Percentiles rank a stretch among this genome's conserved stretches.
These are phyloP conservation scores for Auriscalpium orientale DNA, from an alignment of 768 basidiomycete species.

Conservation along the genomic window DNA sequence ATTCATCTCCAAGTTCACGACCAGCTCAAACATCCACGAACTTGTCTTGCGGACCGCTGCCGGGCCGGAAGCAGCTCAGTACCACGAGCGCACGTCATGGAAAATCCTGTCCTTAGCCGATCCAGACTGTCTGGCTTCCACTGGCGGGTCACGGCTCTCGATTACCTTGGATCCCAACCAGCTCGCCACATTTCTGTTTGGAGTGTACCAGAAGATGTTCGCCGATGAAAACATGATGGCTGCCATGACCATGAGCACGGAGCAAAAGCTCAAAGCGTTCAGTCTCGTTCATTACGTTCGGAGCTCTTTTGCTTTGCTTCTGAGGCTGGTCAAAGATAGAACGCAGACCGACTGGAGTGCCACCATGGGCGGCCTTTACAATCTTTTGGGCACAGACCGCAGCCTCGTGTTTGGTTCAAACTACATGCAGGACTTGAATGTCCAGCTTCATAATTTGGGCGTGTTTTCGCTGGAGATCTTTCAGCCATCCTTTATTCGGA, in stretches of 20 bases:
- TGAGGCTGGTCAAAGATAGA: slow-evolving; percentile 32
- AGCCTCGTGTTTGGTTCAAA: not conserved
- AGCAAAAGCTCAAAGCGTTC: slow-evolving; percentile 1
- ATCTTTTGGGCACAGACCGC: not conserved
- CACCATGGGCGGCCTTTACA: slow-evolving; percentile 30
- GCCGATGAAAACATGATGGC: slow-evolving; percentile 26
- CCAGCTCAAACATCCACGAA: not conserved
- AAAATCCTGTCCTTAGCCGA: slow-evolving; percentile 8
- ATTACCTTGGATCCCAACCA: slow-evolving; percentile 23
- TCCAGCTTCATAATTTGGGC: not conserved
- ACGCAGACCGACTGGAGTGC: slow-evolving; percentile 31
- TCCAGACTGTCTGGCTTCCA: not conserved
- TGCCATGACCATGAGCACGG: slow-evolving; percentile 3
- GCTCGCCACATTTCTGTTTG: slow-evolving; percentile 32
- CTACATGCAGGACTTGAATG: not conserved
- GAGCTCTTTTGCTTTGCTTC: slow-evolving; percentile 37
- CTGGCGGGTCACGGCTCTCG: not conserved
- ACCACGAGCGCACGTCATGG: not conserved
- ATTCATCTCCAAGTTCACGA: not conserved
- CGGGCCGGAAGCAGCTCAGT: not conserved
- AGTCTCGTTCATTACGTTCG: slow-evolving; percentile 38
- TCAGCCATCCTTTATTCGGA: not conserved
- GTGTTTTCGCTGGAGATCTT: slow-evolving; percentile 6
- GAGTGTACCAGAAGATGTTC: slow-evolving; percentile 39
- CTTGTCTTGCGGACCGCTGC: not conserved